Percentiles rank a stretch among this genome's conserved stretches.
Conservation (phyloP, 768 basidiomycete genomes). For the Panaeolus cyanescens region DNA sequence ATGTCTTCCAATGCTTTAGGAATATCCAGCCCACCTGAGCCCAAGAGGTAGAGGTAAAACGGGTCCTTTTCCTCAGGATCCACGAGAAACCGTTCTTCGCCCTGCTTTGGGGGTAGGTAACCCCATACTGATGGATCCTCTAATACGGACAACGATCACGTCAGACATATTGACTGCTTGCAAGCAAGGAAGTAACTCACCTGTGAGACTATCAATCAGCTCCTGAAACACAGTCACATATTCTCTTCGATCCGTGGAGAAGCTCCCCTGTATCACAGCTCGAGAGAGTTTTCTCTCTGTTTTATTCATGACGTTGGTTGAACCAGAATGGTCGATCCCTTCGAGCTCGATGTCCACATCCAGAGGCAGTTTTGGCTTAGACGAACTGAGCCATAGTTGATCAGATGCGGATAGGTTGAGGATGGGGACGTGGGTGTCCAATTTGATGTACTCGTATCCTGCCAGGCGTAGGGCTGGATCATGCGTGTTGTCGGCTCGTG, state of each 20-base stretch:
- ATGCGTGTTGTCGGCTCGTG: neutral
- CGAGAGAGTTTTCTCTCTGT: neutral
- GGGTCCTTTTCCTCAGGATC: conserved; percentile 1
- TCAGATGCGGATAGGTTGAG: neutral
- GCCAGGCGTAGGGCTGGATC: neutral
- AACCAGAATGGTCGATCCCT: too few species aligned
- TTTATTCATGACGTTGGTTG: too few species aligned
- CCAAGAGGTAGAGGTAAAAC: conserved; percentile 12
- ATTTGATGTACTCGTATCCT: neutral
- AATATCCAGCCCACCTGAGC: conserved; percentile 5
- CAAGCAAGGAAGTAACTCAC: neutral
- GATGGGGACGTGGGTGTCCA: conserved; percentile 5
- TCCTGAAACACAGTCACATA: neutral
- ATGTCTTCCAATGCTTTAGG: conserved; percentile 10
- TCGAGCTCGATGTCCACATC: too few species aligned
- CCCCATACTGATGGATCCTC: conserved; percentile 11
- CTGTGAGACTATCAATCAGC: neutral
- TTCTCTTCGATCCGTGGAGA: conserved; percentile 3
- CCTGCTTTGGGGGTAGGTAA: neutral
- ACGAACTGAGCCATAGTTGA: neutral
- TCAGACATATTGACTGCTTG: neutral
- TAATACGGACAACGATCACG: neutral
- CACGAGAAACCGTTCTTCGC: neutral
- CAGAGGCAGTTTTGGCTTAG: neutral
- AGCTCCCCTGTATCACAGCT: conserved; percentile 2